These are phyloP conservation scores for Metarhizium album DNA, from an alignment of 2,329 filamentous ascomycete genomes.

Conservation along the genomic window DNA sequence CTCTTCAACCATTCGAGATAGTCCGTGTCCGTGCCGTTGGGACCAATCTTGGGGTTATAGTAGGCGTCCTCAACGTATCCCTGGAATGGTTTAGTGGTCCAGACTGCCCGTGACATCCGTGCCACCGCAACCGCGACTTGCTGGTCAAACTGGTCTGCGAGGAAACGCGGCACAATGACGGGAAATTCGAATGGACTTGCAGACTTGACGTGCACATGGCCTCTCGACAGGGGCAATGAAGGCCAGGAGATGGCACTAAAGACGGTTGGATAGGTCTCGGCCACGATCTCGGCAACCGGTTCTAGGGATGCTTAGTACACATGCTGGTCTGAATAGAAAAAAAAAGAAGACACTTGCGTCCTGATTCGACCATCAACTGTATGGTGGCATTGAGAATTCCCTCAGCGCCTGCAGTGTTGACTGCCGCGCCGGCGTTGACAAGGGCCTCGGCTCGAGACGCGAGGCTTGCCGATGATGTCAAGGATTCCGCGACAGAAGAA, in stretches of 20 bases:
- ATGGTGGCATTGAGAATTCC: slow-evolving; percentile 13
- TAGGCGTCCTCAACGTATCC: slow-evolving; percentile 12
- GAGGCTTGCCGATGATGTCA: slow-evolving; percentile 2
- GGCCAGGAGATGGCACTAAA: slow-evolving; percentile 14
- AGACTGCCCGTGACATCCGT: slow-evolving; percentile 8
- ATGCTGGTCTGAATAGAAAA: background rate
- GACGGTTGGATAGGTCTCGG: slow-evolving; percentile 8
- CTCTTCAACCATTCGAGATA: slow-evolving; percentile 11
- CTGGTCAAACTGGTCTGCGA: slow-evolving; percentile 13
- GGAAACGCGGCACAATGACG: slow-evolving; percentile 12
- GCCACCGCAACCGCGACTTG: slow-evolving; percentile 11
- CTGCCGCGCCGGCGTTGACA: slow-evolving; percentile 12
- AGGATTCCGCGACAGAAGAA: background rate
- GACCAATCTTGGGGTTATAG: slow-evolving; percentile 10
- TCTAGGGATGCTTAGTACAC: slow-evolving; percentile 7
- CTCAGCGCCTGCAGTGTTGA: slow-evolving; percentile 10
- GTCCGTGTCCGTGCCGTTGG: slow-evolving; percentile 11
- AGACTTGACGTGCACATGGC: slow-evolving; percentile 14
- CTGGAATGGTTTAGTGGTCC: slow-evolving; percentile 10
- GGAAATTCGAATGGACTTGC: slow-evolving; percentile 11
- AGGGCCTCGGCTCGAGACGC: slow-evolving; percentile 10
- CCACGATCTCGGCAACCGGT: slow-evolving; percentile 12
- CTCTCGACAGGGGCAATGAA: slow-evolving; percentile 13
- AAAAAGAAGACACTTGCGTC: slow-evolving; percentile 1
- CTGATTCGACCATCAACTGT: slow-evolving; percentile 8